Percentiles rank a stretch among this genome's conserved stretches.
Conservation (phyloP, 225 moss, liverwort and hornwort species). For the Sphagnum tenellum region DNA sequence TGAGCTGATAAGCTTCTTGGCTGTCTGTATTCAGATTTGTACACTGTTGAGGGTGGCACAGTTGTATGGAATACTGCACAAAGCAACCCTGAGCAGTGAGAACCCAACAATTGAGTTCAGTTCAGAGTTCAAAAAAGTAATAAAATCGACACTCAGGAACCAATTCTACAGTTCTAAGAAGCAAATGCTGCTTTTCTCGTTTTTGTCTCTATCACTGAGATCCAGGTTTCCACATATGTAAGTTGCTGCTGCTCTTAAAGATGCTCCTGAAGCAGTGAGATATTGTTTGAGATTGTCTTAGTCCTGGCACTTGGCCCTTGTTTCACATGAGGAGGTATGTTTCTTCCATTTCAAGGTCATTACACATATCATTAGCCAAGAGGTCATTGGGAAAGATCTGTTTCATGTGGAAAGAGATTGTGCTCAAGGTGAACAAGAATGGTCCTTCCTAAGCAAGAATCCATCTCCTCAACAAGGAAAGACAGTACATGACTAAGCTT, state of each 20-base stretch:
- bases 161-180: too few species aligned
- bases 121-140: constrained; percentile 91
- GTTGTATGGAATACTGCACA: constrained; percentile 79
- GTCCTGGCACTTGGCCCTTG: too few species aligned
- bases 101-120: constrained; percentile 78
- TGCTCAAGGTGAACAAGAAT: constrained; percentile 48
- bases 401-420: constrained; percentile 49
- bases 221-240: too few species aligned
- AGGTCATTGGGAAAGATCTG: constrained; percentile 72
- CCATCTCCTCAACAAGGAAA: too few species aligned
- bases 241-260: too few species aligned
- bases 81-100: constrained; percentile 22
- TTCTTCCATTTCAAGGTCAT: constrained; percentile 80
- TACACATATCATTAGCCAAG: constrained; percentile 66
- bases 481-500: too few species aligned
- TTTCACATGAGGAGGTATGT: constrained; percentile 39
- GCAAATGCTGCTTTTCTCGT: too few species aligned
- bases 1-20: not conserved
- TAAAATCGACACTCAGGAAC: too few species aligned
- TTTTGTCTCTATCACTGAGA: too few species aligned
- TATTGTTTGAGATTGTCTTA: too few species aligned
- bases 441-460: too few species aligned
- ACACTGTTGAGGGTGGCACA: constrained; percentile 72
- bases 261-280: too few species aligned
- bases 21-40: constrained; percentile 67